Evolutionary conservation across 495 filamentous ascomycete genomes (phyloP), one percentile per base, ranked within the genome.

Genomic region (Aspergillus avenaceus): DNA sequence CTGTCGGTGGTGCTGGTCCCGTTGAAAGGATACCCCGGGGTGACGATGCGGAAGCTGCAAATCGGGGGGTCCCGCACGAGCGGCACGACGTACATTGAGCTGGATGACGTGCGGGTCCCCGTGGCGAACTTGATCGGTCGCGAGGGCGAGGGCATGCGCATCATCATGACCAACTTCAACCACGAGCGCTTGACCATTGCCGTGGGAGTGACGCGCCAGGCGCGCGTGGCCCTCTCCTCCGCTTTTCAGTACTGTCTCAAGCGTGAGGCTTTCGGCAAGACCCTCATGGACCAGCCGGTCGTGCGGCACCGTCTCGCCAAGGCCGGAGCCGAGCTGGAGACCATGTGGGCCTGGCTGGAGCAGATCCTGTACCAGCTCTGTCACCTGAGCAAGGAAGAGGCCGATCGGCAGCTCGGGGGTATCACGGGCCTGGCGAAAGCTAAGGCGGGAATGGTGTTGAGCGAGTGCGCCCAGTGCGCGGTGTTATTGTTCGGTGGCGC

Each of bases 121-220:
- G 76, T 81, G 1, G 69, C 70, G 29, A 88, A 91, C 61, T 65
- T 91, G 4, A 76, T 91, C 47, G 85, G 85, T n/a, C 50, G 67
- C 24, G 87, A 91, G 58, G 84, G 84, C 37, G 70, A 74, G 48
- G 87, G 87, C 12, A 88, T 91, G 84, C 74, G 70, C 29, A 84
- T 87, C 56, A 80, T 90, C 53, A 90, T 91, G 86, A 85, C 82
- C 34, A 90, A 91, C 67, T 90, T 91, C 80, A 90, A 90, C 70
- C 86, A 91, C 56, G 87, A 91, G 68, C 79, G 86, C 0, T 67
- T 91, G 1, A 71, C 75, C 21, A 85, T 90, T 44, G 69, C 82
- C 6, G 78, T 89, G 22, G 78, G 78, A 1, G 75, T 75, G 4
- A 86, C 82, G 7, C 74, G 87, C 1, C 67, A 79, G 50, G 73